Base-by-base conservation (phyloP, 148 eudicot species). In the Rhododendron simsii region DNA sequence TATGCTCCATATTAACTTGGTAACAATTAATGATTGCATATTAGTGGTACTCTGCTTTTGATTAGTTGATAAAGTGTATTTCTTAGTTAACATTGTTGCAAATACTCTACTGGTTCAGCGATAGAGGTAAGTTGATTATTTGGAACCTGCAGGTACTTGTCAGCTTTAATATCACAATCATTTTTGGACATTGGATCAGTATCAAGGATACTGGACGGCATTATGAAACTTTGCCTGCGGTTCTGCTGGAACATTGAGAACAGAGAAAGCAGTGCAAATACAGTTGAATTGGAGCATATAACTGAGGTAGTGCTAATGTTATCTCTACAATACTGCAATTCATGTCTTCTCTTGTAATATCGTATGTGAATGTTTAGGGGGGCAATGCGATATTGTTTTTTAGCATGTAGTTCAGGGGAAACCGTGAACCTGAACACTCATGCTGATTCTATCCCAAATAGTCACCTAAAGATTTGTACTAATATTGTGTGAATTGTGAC, bases 111-210 rank as follows among this genome's bases (percentile, higher is more conserved):
- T 81, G 76, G 59, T 11, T 77, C 5, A 9, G 39, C 51, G 30
- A 47, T 74, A 14, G 26, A 0, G 20, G 26, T 78, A 7, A 41
- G 63, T 55, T 78, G 61, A 79, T 83, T 14, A 35, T 12, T 47
- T 83, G 69, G n/a, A 61, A 88, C 79, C 79, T 90, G 91, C 94
- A 97, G 99, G 93, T 97, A 97, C 91, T 91, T 97, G 47, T 93
- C 99, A 84, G 99, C 99, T 87, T 92, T 97, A 90, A 95, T 94
- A 86, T 95, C 99, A 78, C 99, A 97, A 89, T 95, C 98, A 80
- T 97, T 97, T 90, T 90, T 97, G 95, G 99, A 97, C 89, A 97
- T 97, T 85, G 99, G 99, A 50, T 95, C 99, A 80, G 98, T 97
- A 35, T 97, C 98, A 80, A 94, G 99, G 87, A 97, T 97, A 90